Percentiles rank a stretch among this genome's conserved stretches.
phyloP scores from a whole-genome alignment of 2,329 filamentous ascomycete species.

The Aureobasidium sp. region DNA sequence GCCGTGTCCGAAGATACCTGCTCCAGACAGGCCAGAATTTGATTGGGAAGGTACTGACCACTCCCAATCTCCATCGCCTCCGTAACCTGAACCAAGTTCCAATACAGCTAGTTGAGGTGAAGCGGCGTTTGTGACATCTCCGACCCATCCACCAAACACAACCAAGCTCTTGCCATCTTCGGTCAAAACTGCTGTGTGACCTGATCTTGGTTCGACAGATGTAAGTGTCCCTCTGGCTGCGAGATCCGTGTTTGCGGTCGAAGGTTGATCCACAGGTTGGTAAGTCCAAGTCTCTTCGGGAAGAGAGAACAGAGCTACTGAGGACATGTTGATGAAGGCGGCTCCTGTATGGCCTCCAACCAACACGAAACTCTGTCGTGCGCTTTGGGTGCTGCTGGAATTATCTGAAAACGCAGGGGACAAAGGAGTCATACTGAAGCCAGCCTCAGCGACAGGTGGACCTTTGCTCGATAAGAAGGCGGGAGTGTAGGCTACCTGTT shows the following conservation, averaged over 20 bases:
- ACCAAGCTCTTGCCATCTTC: conserved; percentile 72
- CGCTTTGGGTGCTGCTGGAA: conserved; percentile 50
- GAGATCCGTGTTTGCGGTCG: conserved; percentile 21
- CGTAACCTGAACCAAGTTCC: conserved; percentile 66
- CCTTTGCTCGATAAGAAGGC: conserved; percentile 48
- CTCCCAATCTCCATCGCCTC: conserved; percentile 54
- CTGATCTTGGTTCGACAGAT: conserved; percentile 70
- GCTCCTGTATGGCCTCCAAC: conserved; percentile 75
- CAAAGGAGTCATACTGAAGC: conserved; percentile 74
- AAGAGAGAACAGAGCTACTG: conserved; percentile 76
- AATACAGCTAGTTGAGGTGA: conserved; percentile 74
- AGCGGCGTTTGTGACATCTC: conserved; percentile 67
- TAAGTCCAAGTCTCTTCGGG: conserved; percentile 86
- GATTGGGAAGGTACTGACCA: conserved; percentile 57
- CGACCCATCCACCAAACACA: conserved; percentile 88
- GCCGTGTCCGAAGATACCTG: conserved; percentile 55
- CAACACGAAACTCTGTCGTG: conserved; percentile 71
- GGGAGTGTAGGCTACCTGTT: conserved; percentile 12
- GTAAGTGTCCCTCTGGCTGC: background rate
- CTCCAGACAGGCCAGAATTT: conserved; percentile 33
- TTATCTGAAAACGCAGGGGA: conserved; percentile 60
- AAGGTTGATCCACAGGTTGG: conserved; percentile 53
- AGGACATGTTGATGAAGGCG: conserved; percentile 92
- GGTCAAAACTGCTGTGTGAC: conserved; percentile 76
- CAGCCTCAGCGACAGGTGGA: conserved; percentile 72